Evolutionary conservation across 805 yeast genomes (phyloP).

Genomic region (Metschnikowia matae): DNA sequence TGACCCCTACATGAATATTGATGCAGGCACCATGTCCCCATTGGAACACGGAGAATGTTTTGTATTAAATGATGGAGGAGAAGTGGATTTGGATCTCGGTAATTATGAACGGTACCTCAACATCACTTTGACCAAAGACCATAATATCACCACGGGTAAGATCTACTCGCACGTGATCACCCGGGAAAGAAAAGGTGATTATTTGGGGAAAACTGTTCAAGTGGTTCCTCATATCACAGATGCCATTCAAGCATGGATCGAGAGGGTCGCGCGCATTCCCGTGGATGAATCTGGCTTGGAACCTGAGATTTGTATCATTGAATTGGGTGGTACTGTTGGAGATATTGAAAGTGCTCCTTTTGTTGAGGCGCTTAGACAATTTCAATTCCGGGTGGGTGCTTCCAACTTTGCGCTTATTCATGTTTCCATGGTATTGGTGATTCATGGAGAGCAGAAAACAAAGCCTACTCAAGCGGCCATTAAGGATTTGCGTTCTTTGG

Average conservation of each 20-base stretch:
- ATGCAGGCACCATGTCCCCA: conserved; percentile 99
- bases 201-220: conserved; percentile 98
- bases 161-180: conserved; percentile 92
- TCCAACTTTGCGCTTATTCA: conserved; percentile 95
- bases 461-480: conserved; percentile 99
- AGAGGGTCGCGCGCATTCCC: conserved; percentile 84
- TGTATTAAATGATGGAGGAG: conserved; percentile 98
- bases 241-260: conserved; percentile 98
- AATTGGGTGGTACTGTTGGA: conserved; percentile 99
- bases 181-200: conserved; percentile 93
- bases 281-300: conserved; percentile 84
- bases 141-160: conserved; percentile 97
- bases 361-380: conserved; percentile 97
- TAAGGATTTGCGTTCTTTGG: conserved; percentile 91
- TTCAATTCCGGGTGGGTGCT: conserved; percentile 93
- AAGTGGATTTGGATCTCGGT: conserved; percentile 96
- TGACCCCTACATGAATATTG: conserved; percentile 98
- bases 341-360: conserved; percentile 98
- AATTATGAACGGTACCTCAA: conserved; percentile 96
- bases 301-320: conserved; percentile 96
- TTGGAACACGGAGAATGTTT: conserved; percentile 99
- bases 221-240: conserved; percentile 97
- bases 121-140: conserved; percentile 87
- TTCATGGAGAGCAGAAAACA: conserved; percentile 98
- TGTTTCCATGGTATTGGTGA: conserved; percentile 95